phyloP scores from a whole-genome alignment of 352 stramenopile species.

The Globisporangium okanoganense region DNA sequence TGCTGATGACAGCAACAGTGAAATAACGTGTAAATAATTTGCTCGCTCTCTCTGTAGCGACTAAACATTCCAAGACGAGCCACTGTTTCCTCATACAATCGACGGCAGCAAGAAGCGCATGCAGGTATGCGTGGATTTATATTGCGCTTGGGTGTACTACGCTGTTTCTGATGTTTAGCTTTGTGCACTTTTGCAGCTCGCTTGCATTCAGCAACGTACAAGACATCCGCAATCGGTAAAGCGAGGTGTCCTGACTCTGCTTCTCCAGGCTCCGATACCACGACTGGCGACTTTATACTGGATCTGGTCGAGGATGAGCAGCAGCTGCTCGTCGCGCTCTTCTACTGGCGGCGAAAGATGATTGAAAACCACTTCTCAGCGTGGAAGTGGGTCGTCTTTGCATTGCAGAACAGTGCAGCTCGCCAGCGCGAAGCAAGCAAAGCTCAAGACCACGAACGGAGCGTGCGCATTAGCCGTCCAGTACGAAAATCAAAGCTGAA shows the following conservation, averaged over 20 bases:
- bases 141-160: not conserved
- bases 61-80: conserved; percentile 1
- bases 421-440: not conserved
- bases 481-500: not conserved
- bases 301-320: conserved; percentile 35
- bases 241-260: not conserved
- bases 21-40: no score
- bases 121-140: not conserved
- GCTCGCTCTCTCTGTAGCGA: conserved; percentile 1
- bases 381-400: conserved; percentile 31
- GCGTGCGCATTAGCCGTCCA: not conserved
- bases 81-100: not conserved
- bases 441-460: not conserved
- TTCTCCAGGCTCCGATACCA: conserved; percentile 1
- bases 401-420: not conserved
- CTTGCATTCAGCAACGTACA: not conserved
- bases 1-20: not conserved
- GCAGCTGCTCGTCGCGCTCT: conserved; percentile 37
- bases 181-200: not conserved
- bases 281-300: conserved; percentile 19
- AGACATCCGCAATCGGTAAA: not conserved
- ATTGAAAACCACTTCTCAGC: conserved; percentile 34
- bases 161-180: not conserved
- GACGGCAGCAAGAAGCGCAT: not conserved
- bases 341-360: conserved; percentile 41